Evolutionary conservation across 305 asterid species (phyloP).

Genomic region (Fraxinus baroniana): DNA sequence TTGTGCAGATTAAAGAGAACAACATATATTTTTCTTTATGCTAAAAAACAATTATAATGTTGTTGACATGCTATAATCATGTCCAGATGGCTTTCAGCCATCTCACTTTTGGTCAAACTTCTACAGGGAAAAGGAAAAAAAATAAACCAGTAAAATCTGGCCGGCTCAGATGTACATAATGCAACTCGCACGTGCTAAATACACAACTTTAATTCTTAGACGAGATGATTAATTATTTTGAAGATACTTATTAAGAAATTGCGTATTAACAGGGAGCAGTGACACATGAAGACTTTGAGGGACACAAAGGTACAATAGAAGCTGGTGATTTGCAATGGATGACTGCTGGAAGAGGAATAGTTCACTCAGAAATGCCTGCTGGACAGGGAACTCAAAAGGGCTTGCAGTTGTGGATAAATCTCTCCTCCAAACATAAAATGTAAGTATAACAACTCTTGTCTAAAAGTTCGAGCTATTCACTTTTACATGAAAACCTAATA

Average conservation of each 20-base stretch:
- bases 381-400: slow-evolving; percentile 74
- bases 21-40: background rate
- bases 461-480: background rate
- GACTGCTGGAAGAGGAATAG: slow-evolving; percentile 95
- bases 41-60: background rate
- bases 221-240: background rate
- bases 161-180: background rate
- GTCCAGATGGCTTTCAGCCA: background rate
- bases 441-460: slow-evolving; percentile 19
- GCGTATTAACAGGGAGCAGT: slow-evolving; percentile 54
- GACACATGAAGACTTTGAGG: slow-evolving; percentile 79
- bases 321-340: slow-evolving; percentile 94
- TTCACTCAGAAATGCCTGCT: slow-evolving; percentile 95
- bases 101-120: background rate
- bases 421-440: slow-evolving; percentile 74
- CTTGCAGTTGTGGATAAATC: slow-evolving; percentile 81
- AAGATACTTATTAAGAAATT: background rate
- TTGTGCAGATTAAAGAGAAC: background rate
- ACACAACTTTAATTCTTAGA: background rate
- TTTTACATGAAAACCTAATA: background rate
- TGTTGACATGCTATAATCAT: background rate
- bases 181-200: background rate
- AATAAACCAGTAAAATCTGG: background rate
- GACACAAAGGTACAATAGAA: slow-evolving; percentile 74
- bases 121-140: background rate